These are phyloP conservation scores for Amyloporia xantha DNA, from an alignment of 768 basidiomycete species.

Conservation along the genomic window DNA sequence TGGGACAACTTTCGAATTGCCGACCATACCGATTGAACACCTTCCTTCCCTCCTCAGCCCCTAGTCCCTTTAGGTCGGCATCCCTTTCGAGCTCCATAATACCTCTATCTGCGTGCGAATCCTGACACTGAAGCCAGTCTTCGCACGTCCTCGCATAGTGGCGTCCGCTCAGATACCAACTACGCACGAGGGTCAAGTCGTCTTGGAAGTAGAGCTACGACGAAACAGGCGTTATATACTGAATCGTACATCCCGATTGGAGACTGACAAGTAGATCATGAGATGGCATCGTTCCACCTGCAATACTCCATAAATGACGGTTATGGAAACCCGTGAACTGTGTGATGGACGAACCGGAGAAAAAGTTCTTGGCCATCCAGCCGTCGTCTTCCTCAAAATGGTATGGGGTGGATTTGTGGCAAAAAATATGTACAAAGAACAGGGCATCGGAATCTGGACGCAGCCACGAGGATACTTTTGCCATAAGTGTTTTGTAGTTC, in stretches of 20 bases:
- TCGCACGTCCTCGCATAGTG: constrained; percentile 62
- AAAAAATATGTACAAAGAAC: constrained; percentile 68
- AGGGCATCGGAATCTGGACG: constrained; percentile 42
- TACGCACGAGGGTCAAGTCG: constrained; percentile 49
- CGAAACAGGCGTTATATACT: too few relatives aligned
- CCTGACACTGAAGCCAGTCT: constrained; percentile 57
- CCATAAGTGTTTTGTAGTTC: constrained; percentile 56
- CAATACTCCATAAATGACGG: neutral
- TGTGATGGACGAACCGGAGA: constrained; percentile 37
- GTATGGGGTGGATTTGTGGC: constrained; percentile 55
- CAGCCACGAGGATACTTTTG: constrained; percentile 61
- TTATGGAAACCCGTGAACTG: neutral
- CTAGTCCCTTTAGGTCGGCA: constrained; percentile 39
- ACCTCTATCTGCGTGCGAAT: constrained; percentile 42
- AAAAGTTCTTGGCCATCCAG: constrained; percentile 74
- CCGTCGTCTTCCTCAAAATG: constrained; percentile 64
- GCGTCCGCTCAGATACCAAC: constrained; percentile 56
- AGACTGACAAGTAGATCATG: constrained; percentile 47
- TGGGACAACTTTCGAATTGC: neutral
- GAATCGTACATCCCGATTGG: neutral
- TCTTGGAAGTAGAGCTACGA: constrained; percentile 55
- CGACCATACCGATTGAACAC: constrained; percentile 43
- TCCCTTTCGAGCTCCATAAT: constrained; percentile 43
- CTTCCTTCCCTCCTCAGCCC: constrained; percentile 46
- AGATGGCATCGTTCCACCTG: constrained; percentile 70